These are phyloP conservation scores for Paecilomyces variotii DNA, from an alignment of 2,329 filamentous ascomycete genomes.

Conservation along the genomic window DNA sequence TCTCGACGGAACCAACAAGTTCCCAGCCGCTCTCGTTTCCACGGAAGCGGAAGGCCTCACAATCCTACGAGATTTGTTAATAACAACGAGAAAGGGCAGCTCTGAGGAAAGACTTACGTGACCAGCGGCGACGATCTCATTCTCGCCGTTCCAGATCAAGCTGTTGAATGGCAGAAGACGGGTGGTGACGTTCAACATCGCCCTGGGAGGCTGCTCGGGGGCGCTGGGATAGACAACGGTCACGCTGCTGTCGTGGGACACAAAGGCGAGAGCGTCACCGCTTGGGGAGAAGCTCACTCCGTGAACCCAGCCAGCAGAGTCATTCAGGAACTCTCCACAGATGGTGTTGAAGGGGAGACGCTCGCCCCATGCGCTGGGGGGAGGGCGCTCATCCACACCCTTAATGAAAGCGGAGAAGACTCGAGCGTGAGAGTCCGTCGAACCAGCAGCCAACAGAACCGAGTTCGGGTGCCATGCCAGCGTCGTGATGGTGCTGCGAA, in stretches of 20 bases:
- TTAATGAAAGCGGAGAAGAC: slow-evolving; percentile 97
- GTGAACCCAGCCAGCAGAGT: slow-evolving; percentile 95
- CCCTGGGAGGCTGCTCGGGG: slow-evolving; percentile 80
- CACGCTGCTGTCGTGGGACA: slow-evolving; percentile 90
- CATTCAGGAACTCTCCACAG: slow-evolving; percentile 92
- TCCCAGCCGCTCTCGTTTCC: slow-evolving; percentile 77
- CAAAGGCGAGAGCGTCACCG: slow-evolving; percentile 87
- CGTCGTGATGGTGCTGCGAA: slow-evolving; percentile 91
- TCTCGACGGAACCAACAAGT: slow-evolving; percentile 71
- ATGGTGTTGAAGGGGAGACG: slow-evolving; percentile 95
- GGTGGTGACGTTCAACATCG: slow-evolving; percentile 83
- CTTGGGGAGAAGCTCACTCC: slow-evolving; percentile 86
- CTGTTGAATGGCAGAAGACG: slow-evolving; percentile 89
- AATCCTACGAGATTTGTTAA: slow-evolving; percentile 40
- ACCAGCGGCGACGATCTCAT: slow-evolving; percentile 89
- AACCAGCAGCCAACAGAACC: slow-evolving; percentile 85
- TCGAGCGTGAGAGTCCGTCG: slow-evolving; percentile 92
- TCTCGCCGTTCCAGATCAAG: slow-evolving; percentile 83
- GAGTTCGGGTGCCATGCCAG: slow-evolving; percentile 97
- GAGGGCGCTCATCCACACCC: slow-evolving; percentile 77
- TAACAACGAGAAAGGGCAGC: neutral
- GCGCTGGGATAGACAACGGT: slow-evolving; percentile 92
- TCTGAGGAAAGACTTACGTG: slow-evolving; percentile 48
- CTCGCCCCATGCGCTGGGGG: slow-evolving; percentile 88
- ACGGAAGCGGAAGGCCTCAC: slow-evolving; percentile 81